These are phyloP conservation scores for Nicotiana undulata DNA, from an alignment of 257 asterid genomes.

Conservation along the genomic window DNA sequence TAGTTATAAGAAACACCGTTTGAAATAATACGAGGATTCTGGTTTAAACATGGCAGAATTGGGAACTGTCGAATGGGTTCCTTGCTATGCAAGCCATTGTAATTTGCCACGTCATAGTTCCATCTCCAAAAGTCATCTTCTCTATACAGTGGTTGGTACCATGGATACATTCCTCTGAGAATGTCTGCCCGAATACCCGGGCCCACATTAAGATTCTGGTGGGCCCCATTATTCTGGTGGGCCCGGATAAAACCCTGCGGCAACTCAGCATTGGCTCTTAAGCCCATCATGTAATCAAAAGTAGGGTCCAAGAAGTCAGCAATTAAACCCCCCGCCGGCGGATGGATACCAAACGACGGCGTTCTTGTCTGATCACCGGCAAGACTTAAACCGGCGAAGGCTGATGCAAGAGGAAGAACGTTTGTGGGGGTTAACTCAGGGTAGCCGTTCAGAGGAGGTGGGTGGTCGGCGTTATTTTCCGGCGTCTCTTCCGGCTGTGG, in stretches of 20 bases:
- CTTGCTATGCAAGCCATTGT: background rate
- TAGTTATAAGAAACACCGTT: background rate
- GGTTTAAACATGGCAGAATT: slow-evolving; percentile 11
- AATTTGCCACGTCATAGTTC: background rate
- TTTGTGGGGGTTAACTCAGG: background rate
- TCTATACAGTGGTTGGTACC: background rate
- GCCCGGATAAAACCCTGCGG: slow-evolving; percentile 11
- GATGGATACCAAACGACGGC: slow-evolving; percentile 16
- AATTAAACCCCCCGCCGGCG: background rate
- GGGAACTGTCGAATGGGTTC: slow-evolving; percentile 14
- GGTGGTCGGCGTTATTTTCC: background rate
- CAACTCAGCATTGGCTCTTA: background rate
- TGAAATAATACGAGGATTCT: background rate
- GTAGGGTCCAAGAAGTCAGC: background rate
- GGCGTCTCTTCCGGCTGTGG: slow-evolving; percentile 9
- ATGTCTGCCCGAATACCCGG: slow-evolving; percentile 2
- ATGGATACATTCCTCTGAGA: background rate
- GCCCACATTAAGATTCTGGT: slow-evolving; percentile 38
- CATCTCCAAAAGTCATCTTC: background rate
- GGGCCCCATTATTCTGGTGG: slow-evolving; percentile 33
- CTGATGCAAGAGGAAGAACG: slow-evolving; percentile 24
- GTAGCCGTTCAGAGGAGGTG: slow-evolving; percentile 1
- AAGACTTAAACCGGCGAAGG: background rate
- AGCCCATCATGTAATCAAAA: background rate
- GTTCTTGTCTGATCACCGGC: background rate